A percentile compares a stretch with the other conserved stretches of the same genome.
phyloP scores from a whole-genome alignment of 139 green algal genomes.

The Chlorella ohadii region DNA sequence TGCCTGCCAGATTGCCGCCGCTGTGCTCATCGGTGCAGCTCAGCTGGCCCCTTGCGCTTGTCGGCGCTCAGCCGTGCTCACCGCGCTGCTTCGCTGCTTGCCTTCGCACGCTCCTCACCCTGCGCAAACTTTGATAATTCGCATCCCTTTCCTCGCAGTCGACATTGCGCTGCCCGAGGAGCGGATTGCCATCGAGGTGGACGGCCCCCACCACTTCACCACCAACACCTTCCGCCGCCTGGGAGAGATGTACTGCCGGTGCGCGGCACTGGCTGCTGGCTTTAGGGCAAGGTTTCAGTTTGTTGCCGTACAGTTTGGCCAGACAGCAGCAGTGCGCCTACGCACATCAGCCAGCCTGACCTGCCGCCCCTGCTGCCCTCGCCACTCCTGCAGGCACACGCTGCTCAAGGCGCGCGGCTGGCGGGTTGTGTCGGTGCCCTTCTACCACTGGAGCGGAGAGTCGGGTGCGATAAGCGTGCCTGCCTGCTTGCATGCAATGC shows the following conservation, averaged over 20 bases:
- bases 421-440: conserved; percentile 56
- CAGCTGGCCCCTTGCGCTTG: no score
- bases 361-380: background rate
- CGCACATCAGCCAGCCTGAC: no score
- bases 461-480: background rate
- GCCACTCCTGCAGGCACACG: background rate
- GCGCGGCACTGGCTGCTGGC: no score
- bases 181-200: conserved; percentile 59
- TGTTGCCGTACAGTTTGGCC: no score
- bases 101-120: no score
- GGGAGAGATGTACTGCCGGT: conserved; percentile 33
- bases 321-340: no score
- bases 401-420: conserved; percentile 55
- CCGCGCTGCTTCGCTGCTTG: no score
- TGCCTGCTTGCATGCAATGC: no score
- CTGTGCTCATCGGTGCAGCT: no score
- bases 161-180: conserved; percentile 57
- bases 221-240: conserved; percentile 54
- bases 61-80: no score
- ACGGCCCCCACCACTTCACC: conserved; percentile 68
- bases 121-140: no score
- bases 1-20: background rate
- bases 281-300: no score
- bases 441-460: conserved; percentile 54
- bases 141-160: conserved; percentile 16